Evolutionary conservation across 345 rosid species (phyloP).

Genomic region (Eucalyptus cloeziana): DNA sequence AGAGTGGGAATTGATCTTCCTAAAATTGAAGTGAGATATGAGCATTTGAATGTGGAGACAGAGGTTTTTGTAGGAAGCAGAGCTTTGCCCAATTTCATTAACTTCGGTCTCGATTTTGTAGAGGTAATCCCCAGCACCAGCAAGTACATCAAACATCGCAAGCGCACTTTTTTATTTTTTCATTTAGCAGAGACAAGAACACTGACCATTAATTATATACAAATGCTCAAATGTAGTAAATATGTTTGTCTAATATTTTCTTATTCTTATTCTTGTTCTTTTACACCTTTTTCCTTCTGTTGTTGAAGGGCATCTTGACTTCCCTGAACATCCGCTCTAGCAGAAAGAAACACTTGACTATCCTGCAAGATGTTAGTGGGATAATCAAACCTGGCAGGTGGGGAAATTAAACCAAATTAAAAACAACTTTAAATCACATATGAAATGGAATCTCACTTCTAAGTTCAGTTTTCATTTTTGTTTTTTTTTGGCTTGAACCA

Average conservation of each 20-base stretch:
- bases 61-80: conserved; percentile 51
- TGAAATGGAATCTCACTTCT: neutral
- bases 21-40: conserved; percentile 37
- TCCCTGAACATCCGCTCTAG: conserved; percentile 4
- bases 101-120: conserved; percentile 23
- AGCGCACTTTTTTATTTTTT: neutral
- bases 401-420: neutral
- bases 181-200: neutral
- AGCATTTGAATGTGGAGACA: conserved; percentile 36
- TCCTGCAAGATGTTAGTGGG: conserved; percentile 30
- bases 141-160: neutral
- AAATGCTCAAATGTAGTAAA: neutral
- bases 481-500: neutral
- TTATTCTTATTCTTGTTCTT: neutral
- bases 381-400: conserved; percentile 53
- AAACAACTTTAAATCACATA: neutral
- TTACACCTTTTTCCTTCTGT: neutral
- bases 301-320: conserved; percentile 5
- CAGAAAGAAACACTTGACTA: conserved; percentile 15
- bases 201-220: neutral
- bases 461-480: neutral
- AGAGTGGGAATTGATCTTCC: conserved; percentile 52
- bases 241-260: neutral
- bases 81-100: conserved; percentile 52
- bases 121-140: conserved; percentile 30